Evolutionary conservation across 306 rosid species (phyloP).

Genomic region (Senna siamea): DNA sequence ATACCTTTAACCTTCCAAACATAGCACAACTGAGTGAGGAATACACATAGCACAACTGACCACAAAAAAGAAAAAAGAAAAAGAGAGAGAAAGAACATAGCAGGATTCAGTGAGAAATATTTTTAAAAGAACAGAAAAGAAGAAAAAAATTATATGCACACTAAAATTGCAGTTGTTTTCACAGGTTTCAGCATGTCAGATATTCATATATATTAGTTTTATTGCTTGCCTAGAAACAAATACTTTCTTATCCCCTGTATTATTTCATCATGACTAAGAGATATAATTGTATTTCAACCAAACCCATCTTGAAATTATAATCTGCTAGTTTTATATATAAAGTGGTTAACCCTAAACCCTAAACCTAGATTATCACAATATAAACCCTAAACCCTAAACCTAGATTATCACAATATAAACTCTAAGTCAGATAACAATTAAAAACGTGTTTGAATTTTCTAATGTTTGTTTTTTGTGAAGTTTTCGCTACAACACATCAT

Average conservation of each 20-base stretch:
- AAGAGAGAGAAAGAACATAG: too few relatives aligned
- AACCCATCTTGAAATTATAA: not conserved
- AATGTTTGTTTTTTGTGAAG: too few relatives aligned
- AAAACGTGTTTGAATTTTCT: too few relatives aligned
- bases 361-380: too few relatives aligned
- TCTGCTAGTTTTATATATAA: too few relatives aligned
- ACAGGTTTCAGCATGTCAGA: slow-evolving; percentile 20
- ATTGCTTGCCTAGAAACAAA: slow-evolving; percentile 1
- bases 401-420: too few relatives aligned
- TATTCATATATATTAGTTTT: slow-evolving; percentile 5
- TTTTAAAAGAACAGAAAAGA: not conserved
- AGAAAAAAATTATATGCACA: not conserved
- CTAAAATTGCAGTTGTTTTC: not conserved
- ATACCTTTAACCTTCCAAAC: slow-evolving; percentile 71
- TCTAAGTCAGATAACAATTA: too few relatives aligned
- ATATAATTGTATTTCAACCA: not conserved
- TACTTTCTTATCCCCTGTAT: not conserved
- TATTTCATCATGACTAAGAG: not conserved
- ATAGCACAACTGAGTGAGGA: slow-evolving; percentile 35
- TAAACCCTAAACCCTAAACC: too few relatives aligned
- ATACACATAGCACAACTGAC: not conserved
- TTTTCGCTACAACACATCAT: too few relatives aligned
- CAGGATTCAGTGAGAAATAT: too few relatives aligned
- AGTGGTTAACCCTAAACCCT: too few relatives aligned
- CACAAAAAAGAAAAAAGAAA: too few relatives aligned